Conservation (phyloP, 306 rosid species). For the Dryas octopetala region DNA sequence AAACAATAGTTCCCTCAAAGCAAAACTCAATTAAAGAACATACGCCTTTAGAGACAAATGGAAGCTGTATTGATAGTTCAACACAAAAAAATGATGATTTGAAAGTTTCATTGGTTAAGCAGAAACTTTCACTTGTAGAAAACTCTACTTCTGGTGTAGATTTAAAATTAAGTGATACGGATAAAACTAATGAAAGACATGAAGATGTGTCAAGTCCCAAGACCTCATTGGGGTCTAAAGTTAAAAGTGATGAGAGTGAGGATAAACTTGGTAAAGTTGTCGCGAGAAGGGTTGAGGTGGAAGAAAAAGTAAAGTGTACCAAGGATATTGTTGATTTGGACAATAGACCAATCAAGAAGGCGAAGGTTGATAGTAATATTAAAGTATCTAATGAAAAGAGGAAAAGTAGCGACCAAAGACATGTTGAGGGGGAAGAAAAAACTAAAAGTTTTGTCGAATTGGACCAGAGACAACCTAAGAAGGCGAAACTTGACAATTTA, state of each 20-base stretch:
- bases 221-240: conserved; percentile 18
- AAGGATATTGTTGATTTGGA: conserved; percentile 31
- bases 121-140: conserved; percentile 26
- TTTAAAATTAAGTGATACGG: conserved; percentile 15
- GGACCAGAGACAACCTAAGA: background rate
- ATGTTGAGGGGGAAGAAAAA: background rate
- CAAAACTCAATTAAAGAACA: conserved; percentile 27
- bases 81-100: conserved; percentile 34
- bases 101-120: conserved; percentile 21
- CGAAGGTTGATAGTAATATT: conserved; percentile 31
- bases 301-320: conserved; percentile 21
- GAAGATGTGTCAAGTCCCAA: conserved; percentile 23
- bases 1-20: conserved; percentile 33
- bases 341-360: conserved; percentile 46
- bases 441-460: background rate
- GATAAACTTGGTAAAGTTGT: conserved; percentile 22
- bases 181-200: conserved; percentile 14
- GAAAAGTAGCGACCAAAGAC: conserved; percentile 18
- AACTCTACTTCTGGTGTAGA: conserved; percentile 23
- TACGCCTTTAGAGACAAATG: conserved; percentile 23
- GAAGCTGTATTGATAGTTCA: conserved; percentile 21
- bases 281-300: conserved; percentile 11
- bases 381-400: conserved; percentile 30
- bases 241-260: conserved; percentile 30
- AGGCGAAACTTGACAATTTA: background rate